These are phyloP conservation scores for Diaporthe caulivora DNA, from an alignment of 2,329 filamentous ascomycete species.

Conservation along the genomic window DNA sequence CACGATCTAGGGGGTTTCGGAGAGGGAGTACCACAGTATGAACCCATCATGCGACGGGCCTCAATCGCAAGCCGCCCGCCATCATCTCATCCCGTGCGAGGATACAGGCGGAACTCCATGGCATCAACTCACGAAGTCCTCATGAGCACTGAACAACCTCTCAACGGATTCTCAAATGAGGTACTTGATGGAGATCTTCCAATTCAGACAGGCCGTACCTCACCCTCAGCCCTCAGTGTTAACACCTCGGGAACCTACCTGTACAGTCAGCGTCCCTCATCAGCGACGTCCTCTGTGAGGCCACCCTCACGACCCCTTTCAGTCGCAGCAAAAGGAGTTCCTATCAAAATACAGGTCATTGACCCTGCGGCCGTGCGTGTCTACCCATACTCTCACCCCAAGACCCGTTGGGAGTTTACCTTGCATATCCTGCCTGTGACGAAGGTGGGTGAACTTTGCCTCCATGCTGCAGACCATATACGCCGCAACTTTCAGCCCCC, in stretches of 20 bases:
- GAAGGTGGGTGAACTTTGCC: neutral
- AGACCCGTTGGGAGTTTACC: neutral
- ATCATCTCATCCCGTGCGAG: too few species aligned
- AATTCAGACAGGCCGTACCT: too few species aligned
- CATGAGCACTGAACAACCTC: too few species aligned
- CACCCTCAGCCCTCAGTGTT: neutral
- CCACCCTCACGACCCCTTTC: neutral
- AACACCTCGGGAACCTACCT: neutral
- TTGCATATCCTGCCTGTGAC: neutral
- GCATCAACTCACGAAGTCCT: neutral
- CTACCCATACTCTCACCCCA: neutral
- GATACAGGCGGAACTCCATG: too few species aligned
- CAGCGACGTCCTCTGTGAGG: neutral
- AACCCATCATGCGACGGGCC: neutral
- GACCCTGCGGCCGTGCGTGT: neutral
- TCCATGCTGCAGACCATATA: constrained; percentile 4
- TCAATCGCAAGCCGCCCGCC: neutral
- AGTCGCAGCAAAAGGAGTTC: neutral
- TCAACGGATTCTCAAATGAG: neutral
- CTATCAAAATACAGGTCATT: neutral
- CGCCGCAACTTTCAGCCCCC: neutral
- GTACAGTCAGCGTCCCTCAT: too few species aligned
- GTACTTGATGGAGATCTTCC: neutral
- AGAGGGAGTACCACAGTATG: neutral
- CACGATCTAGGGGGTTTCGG: neutral